phyloP scores from a whole-genome alignment of 1,284 basidiomycete genomes.

The Fistulinella cinereoalba region DNA sequence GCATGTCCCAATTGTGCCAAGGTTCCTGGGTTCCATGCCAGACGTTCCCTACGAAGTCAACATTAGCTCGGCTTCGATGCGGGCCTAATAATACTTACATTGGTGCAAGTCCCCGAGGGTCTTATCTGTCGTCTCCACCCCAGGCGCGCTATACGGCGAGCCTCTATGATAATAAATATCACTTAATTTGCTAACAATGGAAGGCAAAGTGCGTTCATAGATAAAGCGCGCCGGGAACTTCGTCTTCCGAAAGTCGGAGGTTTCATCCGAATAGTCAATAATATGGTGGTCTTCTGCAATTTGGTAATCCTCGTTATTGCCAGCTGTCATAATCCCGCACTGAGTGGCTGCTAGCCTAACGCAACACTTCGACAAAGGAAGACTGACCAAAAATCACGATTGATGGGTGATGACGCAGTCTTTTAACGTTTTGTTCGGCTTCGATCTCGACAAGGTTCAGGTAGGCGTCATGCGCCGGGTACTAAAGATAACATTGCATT shows the following conservation, averaged over 20 bases:
- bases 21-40: constrained; percentile 89
- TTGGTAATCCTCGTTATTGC: constrained; percentile 90
- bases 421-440: constrained; percentile 69
- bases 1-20: constrained; percentile 87
- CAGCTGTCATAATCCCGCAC: constrained; percentile 47
- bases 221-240: constrained; percentile 85
- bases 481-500: constrained; percentile 37
- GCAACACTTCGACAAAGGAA: neutral
- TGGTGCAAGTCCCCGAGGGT: constrained; percentile 85
- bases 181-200: constrained; percentile 61
- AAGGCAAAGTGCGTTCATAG: constrained; percentile 80
- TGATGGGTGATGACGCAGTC: constrained; percentile 74
- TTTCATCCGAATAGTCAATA: constrained; percentile 80
- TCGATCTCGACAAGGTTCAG: constrained; percentile 63
- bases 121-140: constrained; percentile 69
- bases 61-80: neutral
- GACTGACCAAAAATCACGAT: constrained; percentile 76
- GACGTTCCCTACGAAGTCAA: constrained; percentile 66
- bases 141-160: constrained; percentile 83
- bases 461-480: constrained; percentile 76
- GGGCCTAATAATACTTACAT: constrained; percentile 45
- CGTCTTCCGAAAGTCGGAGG: constrained; percentile 77
- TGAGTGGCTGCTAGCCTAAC: constrained; percentile 3
- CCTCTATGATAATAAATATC: constrained; percentile 79
- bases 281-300: constrained; percentile 75